Base-by-base conservation (phyloP, 2,329 filamentous ascomycete genomes). In the Diaporthe vexans region DNA sequence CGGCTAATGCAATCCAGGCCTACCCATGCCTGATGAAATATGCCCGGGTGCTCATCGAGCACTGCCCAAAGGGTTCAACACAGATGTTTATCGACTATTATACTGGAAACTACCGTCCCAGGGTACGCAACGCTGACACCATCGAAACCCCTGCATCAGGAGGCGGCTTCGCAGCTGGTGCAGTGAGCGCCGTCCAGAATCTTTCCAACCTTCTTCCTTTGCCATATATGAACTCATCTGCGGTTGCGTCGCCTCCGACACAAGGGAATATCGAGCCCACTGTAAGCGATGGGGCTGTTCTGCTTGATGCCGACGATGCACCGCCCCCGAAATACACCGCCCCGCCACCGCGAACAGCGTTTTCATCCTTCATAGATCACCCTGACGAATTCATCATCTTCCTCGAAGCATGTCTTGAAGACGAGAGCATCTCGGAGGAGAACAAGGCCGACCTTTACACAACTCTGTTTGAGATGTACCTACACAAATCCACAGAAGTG, bases 391-490 rank as follows among this genome's bases (percentile, higher is more conserved):
- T 99, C 79, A 96, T 98, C 76, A 86, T 91, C 21, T 99, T 99
- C 81, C 87, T 99, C 0, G 96, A 99, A 83, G 95, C 95, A 7
- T 95, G 96, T 75, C 89, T 97, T 7, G 86, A 92, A 67, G 92
- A 95, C 74, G 87, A 91, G 26, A 88, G 90, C 29, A 83, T 97
- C n/a, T 91, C 91, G 26, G 88, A 94, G 48, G 89, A 91, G 11
- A 94, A 98, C 81, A 94, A 92, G 76, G 90, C 93, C 1, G 97
- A 99, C 82, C 88, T 99, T 21, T 97, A 97, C 80, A 98, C 96
- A 0, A 98, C 97, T 0, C 83, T 99, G 19, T 98, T 99, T 80
- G 97, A 99, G 83, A 98, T 99, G 94, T 99, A 98, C 81, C 87
- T 99, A 11, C 94, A 97, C 82, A 97, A 95, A 79, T 94, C 96